phyloP scores from a whole-genome alignment of 169 alveolate species.

The Toxoplasma gondii region DNA sequence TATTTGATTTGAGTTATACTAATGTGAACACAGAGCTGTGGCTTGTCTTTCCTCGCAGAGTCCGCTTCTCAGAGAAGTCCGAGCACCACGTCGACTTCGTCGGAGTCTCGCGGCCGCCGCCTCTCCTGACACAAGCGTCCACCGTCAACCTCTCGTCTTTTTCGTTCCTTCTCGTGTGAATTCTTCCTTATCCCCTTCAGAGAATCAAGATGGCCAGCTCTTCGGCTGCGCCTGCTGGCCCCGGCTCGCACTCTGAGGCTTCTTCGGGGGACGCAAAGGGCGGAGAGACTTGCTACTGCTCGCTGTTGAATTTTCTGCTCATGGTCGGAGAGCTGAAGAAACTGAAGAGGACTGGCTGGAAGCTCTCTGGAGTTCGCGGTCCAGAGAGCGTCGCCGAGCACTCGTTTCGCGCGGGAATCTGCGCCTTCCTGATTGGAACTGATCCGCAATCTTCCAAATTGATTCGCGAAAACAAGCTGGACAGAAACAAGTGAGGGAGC shows the following conservation, averaged over 20 bases:
- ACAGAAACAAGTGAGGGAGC: constrained; percentile 33
- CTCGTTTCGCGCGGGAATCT: constrained; percentile 27
- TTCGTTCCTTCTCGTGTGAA: too few relatives aligned
- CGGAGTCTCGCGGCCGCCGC: too few relatives aligned
- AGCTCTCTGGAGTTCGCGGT: not conserved
- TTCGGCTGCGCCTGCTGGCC: not conserved
- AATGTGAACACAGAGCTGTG: too few relatives aligned
- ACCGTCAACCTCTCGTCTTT: too few relatives aligned
- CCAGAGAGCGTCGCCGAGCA: constrained; percentile 34
- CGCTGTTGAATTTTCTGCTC: constrained; percentile 10
- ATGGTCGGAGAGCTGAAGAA: constrained; percentile 6
- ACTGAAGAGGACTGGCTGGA: constrained; percentile 25
- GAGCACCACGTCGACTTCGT: too few relatives aligned
- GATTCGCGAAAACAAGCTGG: not conserved
- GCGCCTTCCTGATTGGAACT: not conserved
- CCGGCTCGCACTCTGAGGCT: not conserved
- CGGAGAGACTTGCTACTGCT: not conserved
- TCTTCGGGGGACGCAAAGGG: not conserved
- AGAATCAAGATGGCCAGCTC: not conserved
- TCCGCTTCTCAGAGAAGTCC: too few relatives aligned
- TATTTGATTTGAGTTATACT: too few relatives aligned
- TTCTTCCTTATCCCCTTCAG: not conserved
- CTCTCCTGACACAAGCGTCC: too few relatives aligned
- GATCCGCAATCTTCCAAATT: constrained; percentile 27
- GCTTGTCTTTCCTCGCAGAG: too few relatives aligned